Conservation (phyloP, 495 filamentous ascomycete species). For the Amorphotheca resinae region DNA sequence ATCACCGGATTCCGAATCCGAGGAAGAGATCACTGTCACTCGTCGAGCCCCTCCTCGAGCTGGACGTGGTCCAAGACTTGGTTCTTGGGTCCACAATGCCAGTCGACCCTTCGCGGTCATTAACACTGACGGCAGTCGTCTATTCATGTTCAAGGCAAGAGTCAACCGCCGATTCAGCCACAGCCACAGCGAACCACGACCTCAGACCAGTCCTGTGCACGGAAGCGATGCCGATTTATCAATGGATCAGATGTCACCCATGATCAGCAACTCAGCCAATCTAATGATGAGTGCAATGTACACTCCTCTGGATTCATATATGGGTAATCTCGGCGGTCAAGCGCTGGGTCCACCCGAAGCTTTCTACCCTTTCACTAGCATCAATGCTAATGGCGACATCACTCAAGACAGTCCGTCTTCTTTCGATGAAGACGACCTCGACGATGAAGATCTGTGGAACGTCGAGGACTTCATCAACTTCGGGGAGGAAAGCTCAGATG, state of each 20-base stretch:
- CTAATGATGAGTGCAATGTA: constrained; percentile 64
- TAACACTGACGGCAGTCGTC: constrained; percentile 54
- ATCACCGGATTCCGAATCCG: constrained; percentile 32
- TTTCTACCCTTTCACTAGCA: constrained; percentile 56
- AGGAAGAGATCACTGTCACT: constrained; percentile 12
- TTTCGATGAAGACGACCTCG: constrained; percentile 42
- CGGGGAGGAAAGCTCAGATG: constrained; percentile 43
- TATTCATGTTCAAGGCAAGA: constrained; percentile 48
- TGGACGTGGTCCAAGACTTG: constrained; percentile 6
- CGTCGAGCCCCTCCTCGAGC: constrained; percentile 2
- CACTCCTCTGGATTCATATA: constrained; percentile 31
- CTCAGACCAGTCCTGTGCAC: constrained; percentile 7
- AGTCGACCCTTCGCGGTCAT: constrained; percentile 64
- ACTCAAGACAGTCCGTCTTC: constrained; percentile 18
- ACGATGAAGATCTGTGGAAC: constrained; percentile 51
- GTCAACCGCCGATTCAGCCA: background rate
- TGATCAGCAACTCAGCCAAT: constrained; percentile 55
- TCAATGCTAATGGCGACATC: constrained; percentile 41
- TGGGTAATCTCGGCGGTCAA: constrained; percentile 46
- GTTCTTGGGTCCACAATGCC: constrained; percentile 24
- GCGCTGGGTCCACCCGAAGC: constrained; percentile 63
- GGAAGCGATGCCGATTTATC: constrained; percentile 25
- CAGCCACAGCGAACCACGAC: background rate
- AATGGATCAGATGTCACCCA: constrained; percentile 38
- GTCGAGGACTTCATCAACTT: constrained; percentile 66